Conservation (phyloP, 441 rosid genomes). For the Lepidium campestre region DNA sequence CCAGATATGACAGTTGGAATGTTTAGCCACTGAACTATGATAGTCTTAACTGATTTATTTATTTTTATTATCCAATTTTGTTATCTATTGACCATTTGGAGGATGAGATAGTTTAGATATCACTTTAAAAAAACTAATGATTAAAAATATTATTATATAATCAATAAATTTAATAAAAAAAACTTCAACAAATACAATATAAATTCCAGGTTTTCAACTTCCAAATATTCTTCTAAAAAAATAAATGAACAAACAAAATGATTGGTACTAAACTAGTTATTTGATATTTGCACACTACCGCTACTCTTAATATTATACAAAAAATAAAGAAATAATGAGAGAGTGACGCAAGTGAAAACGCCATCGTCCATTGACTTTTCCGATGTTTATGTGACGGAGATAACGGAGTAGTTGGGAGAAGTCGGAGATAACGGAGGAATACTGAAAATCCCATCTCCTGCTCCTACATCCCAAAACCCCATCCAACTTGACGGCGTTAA, state of each 20-base stretch:
- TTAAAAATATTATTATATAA: neutral
- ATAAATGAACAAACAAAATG: constrained; percentile 25
- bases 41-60: too few species aligned
- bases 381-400: constrained; percentile 23
- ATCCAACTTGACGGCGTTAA: constrained; percentile 83
- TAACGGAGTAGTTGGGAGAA: constrained; percentile 44
- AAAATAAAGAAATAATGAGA: constrained; percentile 4
- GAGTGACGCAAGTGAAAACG: constrained; percentile 27
- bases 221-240: neutral
- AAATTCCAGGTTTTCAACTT: constrained; percentile 5
- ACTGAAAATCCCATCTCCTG: constrained; percentile 56
- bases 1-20: too few species aligned
- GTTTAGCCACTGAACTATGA: too few species aligned
- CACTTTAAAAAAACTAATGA: neutral
- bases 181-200: neutral
- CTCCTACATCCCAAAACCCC: constrained; percentile 64
- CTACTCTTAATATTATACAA: neutral
- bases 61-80: neutral
- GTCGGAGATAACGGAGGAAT: constrained; percentile 74
- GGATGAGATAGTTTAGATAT: neutral
- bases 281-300: constrained; percentile 27
- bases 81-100: constrained; percentile 10
- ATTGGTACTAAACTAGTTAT: constrained; percentile 18
- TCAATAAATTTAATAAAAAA: constrained; percentile 3
- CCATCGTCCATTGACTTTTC: constrained; percentile 23